Evolutionary conservation across 202 grass and related monocot genomes (phyloP).

Genomic region (Panicum virgatum): DNA sequence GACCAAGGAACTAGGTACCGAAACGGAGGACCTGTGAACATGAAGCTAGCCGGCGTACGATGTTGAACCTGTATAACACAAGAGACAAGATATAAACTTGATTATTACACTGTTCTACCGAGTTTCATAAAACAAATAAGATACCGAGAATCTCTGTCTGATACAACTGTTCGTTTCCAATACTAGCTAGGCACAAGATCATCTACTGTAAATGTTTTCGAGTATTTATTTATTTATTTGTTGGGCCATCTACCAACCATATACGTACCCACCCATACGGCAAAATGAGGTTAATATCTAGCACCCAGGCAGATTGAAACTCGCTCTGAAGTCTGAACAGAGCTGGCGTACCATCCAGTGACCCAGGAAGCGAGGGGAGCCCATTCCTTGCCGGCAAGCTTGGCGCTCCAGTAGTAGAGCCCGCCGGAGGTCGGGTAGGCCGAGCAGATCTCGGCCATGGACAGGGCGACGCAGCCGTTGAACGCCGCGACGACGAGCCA

Average conservation of each 20-base stretch:
- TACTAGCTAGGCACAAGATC: neutral
- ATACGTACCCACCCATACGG: neutral
- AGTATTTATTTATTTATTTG: neutral
- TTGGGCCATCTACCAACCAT: neutral
- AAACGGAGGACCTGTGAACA: neutral
- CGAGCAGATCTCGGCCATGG: slow-evolving; percentile 90
- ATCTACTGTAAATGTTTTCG: neutral
- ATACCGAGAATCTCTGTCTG: no score
- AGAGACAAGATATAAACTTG: neutral
- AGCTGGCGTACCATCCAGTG: slow-evolving; percentile 68
- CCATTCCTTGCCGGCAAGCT: slow-evolving; percentile 68
- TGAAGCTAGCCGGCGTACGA: slow-evolving; percentile 42
- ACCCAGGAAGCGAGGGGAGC: slow-evolving; percentile 69
- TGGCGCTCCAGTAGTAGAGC: slow-evolving; percentile 92
- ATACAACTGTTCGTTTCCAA: neutral
- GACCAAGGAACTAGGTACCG: neutral
- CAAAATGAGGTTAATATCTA: no score
- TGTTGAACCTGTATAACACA: slow-evolving; percentile 73
- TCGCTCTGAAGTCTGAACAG: no score
- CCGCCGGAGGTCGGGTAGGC: slow-evolving; percentile 82
- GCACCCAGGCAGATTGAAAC: no score
- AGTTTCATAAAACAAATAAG: no score
- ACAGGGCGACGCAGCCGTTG: slow-evolving; percentile 60
- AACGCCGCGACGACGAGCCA: slow-evolving; percentile 50
- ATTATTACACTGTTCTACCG: neutral